Percentiles rank a stretch among this genome's conserved stretches.
Evolutionary conservation across 1,139 yeast species (phyloP).

Genomic region (Yamadazyma dendronema): DNA sequence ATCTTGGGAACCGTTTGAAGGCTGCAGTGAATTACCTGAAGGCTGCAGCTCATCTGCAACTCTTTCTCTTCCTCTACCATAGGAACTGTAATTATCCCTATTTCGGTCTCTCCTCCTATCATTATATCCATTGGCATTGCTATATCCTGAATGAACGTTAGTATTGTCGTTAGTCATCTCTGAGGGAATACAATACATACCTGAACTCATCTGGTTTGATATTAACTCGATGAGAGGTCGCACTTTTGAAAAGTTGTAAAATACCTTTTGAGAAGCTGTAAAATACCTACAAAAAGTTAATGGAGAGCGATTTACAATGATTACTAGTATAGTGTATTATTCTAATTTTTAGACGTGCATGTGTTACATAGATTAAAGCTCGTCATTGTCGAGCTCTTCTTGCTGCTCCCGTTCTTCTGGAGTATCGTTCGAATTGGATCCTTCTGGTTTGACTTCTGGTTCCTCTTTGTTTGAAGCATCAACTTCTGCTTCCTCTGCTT

Average conservation of each 20-base stretch:
- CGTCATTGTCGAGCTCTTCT: conserved; percentile 9
- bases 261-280: too few species aligned
- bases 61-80: conserved; percentile 10
- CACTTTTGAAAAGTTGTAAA: not conserved
- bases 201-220: conserved; percentile 5
- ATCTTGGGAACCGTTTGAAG: not conserved
- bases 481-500: conserved; percentile 14
- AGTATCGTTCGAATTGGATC: conserved; percentile 3
- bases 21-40: conserved; percentile 1
- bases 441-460: conserved; percentile 9
- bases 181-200: conserved; percentile 4
- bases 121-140: conserved; percentile 4
- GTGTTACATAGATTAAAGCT: conserved; percentile 5
- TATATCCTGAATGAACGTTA: conserved; percentile 1
- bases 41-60: conserved; percentile 1
- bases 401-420: not conserved
- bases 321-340: too few species aligned
- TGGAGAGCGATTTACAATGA: too few species aligned
- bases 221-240: not conserved
- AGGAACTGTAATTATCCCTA: conserved; percentile 2
- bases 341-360: not conserved
- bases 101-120: conserved; percentile 7
- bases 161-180: not conserved
- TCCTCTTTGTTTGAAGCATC: conserved; percentile 13
- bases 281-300: too few species aligned